phyloP scores from a whole-genome alignment of 257 asterid species.

The Cruciata laevipes region DNA sequence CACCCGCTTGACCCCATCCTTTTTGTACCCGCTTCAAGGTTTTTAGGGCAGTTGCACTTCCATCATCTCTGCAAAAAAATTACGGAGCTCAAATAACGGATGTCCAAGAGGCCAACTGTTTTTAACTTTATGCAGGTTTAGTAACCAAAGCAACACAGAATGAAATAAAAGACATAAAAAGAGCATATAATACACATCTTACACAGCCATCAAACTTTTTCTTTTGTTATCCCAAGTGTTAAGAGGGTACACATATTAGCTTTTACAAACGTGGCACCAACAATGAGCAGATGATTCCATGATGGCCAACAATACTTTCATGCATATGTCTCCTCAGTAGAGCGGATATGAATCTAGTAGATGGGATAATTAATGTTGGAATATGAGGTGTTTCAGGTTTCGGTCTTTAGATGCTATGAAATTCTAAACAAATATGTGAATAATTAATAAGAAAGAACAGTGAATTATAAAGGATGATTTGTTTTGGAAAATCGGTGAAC shows the following conservation, averaged over 20 bases:
- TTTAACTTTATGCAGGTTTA: background rate
- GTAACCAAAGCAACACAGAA: background rate
- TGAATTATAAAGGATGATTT: background rate
- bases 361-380: too few species aligned
- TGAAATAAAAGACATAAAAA: background rate
- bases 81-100: background rate
- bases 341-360: background rate
- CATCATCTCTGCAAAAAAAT: conserved; percentile 62
- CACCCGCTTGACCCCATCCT: conserved; percentile 80
- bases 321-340: background rate
- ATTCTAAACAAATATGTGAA: background rate
- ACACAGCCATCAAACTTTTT: background rate
- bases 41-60: conserved; percentile 70
- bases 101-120: conserved; percentile 8
- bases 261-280: background rate
- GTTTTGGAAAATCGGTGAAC: background rate
- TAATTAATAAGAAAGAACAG: background rate
- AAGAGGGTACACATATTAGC: background rate
- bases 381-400: background rate
- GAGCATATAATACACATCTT: background rate
- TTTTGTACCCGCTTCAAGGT: conserved; percentile 73
- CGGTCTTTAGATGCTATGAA: background rate
- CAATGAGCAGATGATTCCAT: background rate
- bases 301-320: background rate
- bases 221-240: background rate